phyloP scores from a whole-genome alignment of 164 flowering plant genomes.

The Dillenia turbinata region DNA sequence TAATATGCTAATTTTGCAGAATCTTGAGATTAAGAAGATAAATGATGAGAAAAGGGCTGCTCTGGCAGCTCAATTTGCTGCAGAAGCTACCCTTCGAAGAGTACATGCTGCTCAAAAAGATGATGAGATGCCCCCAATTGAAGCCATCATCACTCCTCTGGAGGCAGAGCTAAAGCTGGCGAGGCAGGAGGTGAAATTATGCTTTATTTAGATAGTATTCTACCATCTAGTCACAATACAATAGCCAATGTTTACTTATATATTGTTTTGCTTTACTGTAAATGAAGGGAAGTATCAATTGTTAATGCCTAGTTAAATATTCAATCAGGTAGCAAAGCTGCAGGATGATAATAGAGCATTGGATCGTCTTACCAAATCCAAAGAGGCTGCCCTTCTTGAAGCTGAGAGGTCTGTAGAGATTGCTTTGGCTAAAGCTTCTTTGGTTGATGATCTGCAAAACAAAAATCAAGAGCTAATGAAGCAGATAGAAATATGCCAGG shows the following conservation, averaged over 20 bases:
- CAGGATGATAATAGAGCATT: conserved; percentile 75
- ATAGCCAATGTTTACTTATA: no score
- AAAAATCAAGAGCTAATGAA: conserved; percentile 71
- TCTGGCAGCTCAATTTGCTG: conserved; percentile 77
- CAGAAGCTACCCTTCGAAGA: conserved; percentile 78
- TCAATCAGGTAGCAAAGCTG: conserved; percentile 33
- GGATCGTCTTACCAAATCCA: conserved; percentile 71
- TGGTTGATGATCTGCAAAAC: conserved; percentile 78
- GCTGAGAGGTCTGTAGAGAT: conserved; percentile 64
- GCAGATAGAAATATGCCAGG: conserved; percentile 82
- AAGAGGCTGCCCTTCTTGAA: conserved; percentile 74
- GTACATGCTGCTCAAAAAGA: conserved; percentile 84
- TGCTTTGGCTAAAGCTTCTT: conserved; percentile 64
- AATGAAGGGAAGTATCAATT: no score
- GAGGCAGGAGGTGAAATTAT: conserved; percentile 43
- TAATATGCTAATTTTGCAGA: conserved; percentile 28
- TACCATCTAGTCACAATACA: no score
- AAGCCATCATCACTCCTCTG: conserved; percentile 70
- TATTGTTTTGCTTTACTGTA: no score
- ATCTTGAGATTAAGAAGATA: conserved; percentile 67
- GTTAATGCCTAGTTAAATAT: no score
- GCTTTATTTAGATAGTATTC: neutral
- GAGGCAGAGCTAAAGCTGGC: conserved; percentile 78
- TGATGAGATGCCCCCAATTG: conserved; percentile 85
- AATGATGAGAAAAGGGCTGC: conserved; percentile 75